Percentiles rank a stretch among this genome's conserved stretches.
Evolutionary conservation across 2,329 filamentous ascomycete species (phyloP).

Genomic region (Scedosporium minutisporum): DNA sequence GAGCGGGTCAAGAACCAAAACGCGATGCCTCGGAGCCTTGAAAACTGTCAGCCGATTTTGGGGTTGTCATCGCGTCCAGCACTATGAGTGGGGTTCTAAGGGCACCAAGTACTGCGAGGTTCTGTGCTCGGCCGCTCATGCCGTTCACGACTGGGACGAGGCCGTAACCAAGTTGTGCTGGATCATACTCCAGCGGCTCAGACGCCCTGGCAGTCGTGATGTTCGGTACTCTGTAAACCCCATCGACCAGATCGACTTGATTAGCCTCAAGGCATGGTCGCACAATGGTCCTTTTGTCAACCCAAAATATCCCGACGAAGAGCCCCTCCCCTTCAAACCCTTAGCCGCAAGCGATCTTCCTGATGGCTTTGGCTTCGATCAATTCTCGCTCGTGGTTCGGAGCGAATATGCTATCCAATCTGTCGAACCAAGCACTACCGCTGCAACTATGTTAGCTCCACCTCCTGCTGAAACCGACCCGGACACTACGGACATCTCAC

Average conservation of each 20-base stretch:
- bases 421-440: no score
- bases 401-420: no score
- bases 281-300: background rate
- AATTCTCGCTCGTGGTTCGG: no score
- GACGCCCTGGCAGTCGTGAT: background rate
- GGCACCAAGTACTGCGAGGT: slow-evolving; percentile 10
- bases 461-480: no score
- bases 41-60: slow-evolving; percentile 1
- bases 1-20: background rate
- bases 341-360: background rate
- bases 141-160: background rate
- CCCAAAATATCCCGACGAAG: background rate
- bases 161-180: background rate
- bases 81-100: slow-evolving; percentile 9
- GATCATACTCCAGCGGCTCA: background rate
- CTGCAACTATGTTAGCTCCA: no score
- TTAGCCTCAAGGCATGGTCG: background rate
- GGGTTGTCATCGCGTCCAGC: slow-evolving; percentile 7
- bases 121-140: slow-evolving; percentile 5
- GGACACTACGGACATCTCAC: no score
- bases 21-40: slow-evolving; percentile 1
- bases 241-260: background rate
- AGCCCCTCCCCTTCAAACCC: background rate
- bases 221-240: background rate
- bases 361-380: no score